Evolutionary conservation across 768 basidiomycete species (phyloP).

Genomic region (Pleurotus citrinopileatus): DNA sequence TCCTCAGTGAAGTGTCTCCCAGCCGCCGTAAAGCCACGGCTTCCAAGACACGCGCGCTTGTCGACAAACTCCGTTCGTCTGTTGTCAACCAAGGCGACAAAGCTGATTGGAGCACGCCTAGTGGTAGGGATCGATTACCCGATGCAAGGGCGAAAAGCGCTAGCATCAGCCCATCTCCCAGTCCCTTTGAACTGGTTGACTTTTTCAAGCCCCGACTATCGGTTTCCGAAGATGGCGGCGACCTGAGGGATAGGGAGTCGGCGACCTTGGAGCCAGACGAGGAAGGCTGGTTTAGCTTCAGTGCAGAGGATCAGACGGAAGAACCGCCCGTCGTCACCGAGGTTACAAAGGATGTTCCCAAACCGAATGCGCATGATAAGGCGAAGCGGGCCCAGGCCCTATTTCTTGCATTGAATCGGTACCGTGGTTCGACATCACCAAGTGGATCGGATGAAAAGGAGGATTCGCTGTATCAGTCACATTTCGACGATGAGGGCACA

Average conservation of each 20-base stretch:
- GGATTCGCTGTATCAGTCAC: slow-evolving; percentile 7
- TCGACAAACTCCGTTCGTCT: slow-evolving; percentile 50
- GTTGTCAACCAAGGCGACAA: slow-evolving; percentile 15
- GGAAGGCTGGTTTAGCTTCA: slow-evolving; percentile 43
- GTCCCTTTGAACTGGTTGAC: slow-evolving; percentile 18
- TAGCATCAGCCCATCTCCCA: slow-evolving; percentile 30
- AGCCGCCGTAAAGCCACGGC: slow-evolving; percentile 36
- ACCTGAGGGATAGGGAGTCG: slow-evolving; percentile 24
- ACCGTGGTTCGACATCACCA: slow-evolving; percentile 18
- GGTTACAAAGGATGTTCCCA: background rate
- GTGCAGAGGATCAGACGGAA: slow-evolving; percentile 18
- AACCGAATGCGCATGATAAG: slow-evolving; percentile 24
- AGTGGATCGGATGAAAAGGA: slow-evolving; percentile 9
- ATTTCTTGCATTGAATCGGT: slow-evolving; percentile 37
- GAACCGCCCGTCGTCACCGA: slow-evolving; percentile 3
- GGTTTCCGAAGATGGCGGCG: slow-evolving; percentile 38
- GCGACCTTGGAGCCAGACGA: slow-evolving; percentile 36
- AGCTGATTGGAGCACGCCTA: background rate
- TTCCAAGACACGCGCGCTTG: slow-evolving; percentile 58
- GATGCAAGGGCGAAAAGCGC: slow-evolving; percentile 23
- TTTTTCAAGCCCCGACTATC: slow-evolving; percentile 31
- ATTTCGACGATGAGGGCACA: background rate
- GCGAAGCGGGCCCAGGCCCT: slow-evolving; percentile 39
- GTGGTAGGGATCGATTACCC: background rate
- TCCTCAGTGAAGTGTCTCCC: slow-evolving; percentile 37